Base-by-base conservation (phyloP, 345 rosid genomes). In the Pistacia integerrima region DNA sequence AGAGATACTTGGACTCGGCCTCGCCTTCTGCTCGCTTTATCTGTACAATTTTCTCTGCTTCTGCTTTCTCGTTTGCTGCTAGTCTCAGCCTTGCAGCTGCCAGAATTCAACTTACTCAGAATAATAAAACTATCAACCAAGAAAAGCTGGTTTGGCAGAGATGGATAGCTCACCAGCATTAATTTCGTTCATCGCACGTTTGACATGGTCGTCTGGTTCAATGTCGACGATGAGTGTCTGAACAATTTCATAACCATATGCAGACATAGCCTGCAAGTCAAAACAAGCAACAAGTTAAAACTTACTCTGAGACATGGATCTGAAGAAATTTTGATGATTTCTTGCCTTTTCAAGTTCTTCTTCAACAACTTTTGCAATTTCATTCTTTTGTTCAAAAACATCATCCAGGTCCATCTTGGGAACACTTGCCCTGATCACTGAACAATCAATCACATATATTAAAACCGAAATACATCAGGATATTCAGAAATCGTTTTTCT, bases 301-400 rank as follows among this genome's bases (percentile, higher is more conserved):
- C 74, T 48, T 41, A 8, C 46, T 61, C 11, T 22, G 28, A 8
- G 44, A 33, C 44, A 18, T 4, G 54, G 56, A 16, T 41, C 33
- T 61, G 67, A 73, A 61, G 69, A 76, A 41, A 44, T 22, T 20
- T 59, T 4, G 25, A 10, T 60, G 75, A 59, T 25, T 52, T 13
- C 20, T 4, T 77, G 86, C 88, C 87, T 86, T 88, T 75, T 86
- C 89, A 22, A 88, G 89, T 75, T 88, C 89, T 7, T 79, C 84
- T 81, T 88, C 91, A 51, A 88, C 89, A 66, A 82, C 85, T 81
- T 73, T 88, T 0, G 89, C 91, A 49, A 86, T 88, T 3, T 84
- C 88, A 79, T 86, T 88, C 87, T 86, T 88, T 78, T 88, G 91
- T 66, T 88, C 89, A 56, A 88, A 88, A 58, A 78, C 91, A 77